A percentile compares a stretch with the other conserved stretches of the same genome.
Conservation (phyloP, 176 grass and related monocot genomes). For the Leersia perrieri region DNA sequence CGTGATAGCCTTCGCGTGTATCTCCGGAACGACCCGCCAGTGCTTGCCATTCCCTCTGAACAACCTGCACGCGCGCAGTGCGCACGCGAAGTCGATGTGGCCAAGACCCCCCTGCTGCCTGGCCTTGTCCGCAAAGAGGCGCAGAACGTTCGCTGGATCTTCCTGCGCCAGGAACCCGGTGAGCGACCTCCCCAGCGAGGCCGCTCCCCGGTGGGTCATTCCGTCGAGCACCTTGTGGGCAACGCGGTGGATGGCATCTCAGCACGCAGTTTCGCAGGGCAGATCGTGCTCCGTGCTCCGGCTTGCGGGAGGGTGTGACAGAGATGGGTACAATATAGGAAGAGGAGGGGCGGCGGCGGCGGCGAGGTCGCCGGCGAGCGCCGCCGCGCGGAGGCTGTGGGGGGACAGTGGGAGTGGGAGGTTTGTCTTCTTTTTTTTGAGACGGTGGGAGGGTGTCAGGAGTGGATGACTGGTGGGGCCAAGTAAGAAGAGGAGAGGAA, state of each 20-base stretch:
- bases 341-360: too few species aligned
- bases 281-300: background rate
- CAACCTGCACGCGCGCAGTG: constrained; percentile 33
- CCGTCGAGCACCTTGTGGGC: constrained; percentile 10
- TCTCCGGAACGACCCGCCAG: constrained; percentile 20
- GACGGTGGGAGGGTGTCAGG: too few species aligned
- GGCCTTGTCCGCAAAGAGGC: constrained; percentile 13
- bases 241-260: background rate
- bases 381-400: background rate
- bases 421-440: too few species aligned
- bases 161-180: constrained; percentile 3
- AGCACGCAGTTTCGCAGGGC: rapidly evolving
- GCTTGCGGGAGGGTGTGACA: too few species aligned
- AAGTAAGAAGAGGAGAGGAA: too few species aligned
- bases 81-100: background rate
- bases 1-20: constrained; percentile 15
- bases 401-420: too few species aligned
- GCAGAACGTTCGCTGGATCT: background rate
- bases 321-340: background rate
- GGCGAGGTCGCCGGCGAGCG: background rate
- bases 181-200: constrained; percentile 20
- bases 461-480: background rate
- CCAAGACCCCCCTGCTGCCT: constrained; percentile 5
- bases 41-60: background rate
- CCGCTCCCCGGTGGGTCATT: constrained; percentile 36